Conservation (phyloP, 2,329 filamentous ascomycete species). For the Hymenoscyphus fructigenus region DNA sequence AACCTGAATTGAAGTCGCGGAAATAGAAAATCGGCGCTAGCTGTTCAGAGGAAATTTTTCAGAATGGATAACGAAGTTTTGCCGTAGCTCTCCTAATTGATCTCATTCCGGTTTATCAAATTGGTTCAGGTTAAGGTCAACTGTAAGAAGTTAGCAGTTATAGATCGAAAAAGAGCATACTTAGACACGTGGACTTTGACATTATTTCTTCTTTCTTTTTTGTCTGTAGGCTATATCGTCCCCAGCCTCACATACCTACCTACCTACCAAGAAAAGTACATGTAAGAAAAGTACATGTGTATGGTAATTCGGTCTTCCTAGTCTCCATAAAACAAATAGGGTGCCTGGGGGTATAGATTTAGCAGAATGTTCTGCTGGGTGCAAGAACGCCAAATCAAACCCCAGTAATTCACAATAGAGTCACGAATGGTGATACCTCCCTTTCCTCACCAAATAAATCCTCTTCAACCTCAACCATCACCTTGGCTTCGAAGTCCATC, state of each 20-base stretch:
- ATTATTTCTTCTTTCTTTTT: neutral
- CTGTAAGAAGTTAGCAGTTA: neutral
- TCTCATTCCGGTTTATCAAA: neutral
- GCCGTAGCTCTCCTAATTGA: neutral
- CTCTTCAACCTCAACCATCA: neutral
- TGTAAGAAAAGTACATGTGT: too few relatives aligned
- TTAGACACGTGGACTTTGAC: neutral
- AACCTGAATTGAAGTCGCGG: too few relatives aligned
- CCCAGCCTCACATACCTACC: neutral
- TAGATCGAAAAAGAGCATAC: neutral
- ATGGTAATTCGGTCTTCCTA: neutral
- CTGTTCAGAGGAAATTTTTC: too few relatives aligned
- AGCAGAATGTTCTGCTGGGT: neutral
- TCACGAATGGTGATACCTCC: conserved; percentile 1
- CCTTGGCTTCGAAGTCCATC: neutral
- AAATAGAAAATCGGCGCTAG: too few relatives aligned
- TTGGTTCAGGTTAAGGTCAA: neutral
- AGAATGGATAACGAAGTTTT: too few relatives aligned
- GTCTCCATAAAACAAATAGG: neutral
- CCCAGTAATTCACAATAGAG: neutral
- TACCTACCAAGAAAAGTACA: too few relatives aligned
- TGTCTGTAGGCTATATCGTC: neutral
- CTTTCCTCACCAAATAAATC: neutral
- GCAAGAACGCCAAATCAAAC: neutral
- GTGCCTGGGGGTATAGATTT: neutral